phyloP scores from a whole-genome alignment of 306 rosid species.

The Neltuma alba region DNA sequence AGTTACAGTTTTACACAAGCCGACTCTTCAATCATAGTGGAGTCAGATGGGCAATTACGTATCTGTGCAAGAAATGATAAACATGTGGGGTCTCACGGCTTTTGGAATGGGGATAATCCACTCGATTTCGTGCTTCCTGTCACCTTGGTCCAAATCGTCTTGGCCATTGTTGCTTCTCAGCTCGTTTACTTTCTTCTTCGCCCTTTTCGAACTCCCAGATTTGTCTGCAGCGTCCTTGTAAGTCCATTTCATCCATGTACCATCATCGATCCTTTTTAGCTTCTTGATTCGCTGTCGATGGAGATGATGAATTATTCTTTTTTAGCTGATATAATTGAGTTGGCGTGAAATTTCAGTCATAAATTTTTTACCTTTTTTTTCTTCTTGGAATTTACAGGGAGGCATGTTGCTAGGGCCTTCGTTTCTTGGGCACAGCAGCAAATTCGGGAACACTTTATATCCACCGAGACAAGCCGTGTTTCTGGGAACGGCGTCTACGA shows the following conservation, averaged over 20 bases:
- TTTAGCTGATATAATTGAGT: too few relatives aligned
- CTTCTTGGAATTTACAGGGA: slow-evolving; percentile 23
- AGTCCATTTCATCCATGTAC: background rate
- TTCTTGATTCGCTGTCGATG: too few relatives aligned
- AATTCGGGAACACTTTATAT: background rate
- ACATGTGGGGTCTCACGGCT: slow-evolving; percentile 37
- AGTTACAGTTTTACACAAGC: background rate
- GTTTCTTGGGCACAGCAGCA: background rate
- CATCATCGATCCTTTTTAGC: too few relatives aligned
- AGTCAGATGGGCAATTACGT: background rate
- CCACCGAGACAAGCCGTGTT: slow-evolving; percentile 22
- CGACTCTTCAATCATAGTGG: background rate
- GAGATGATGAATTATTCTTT: too few relatives aligned
- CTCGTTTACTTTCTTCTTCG: slow-evolving; percentile 32
- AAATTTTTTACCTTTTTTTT: too few relatives aligned
- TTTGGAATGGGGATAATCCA: slow-evolving; percentile 53
- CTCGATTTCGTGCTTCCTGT: slow-evolving; percentile 39
- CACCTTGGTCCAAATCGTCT: slow-evolving; percentile 34
- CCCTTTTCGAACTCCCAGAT: slow-evolving; percentile 56
- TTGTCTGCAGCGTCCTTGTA: slow-evolving; percentile 51
- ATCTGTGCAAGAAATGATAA: slow-evolving; percentile 28
- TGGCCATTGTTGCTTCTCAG: slow-evolving; percentile 9
- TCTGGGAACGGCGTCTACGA: background rate
- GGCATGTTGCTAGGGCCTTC: slow-evolving; percentile 48
- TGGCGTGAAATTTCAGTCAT: too few relatives aligned